A percentile compares a stretch with the other conserved stretches of the same genome.
These are phyloP conservation scores for Apiotrichum gamsii DNA, from an alignment of 1,284 basidiomycete species.

Conservation along the genomic window DNA sequence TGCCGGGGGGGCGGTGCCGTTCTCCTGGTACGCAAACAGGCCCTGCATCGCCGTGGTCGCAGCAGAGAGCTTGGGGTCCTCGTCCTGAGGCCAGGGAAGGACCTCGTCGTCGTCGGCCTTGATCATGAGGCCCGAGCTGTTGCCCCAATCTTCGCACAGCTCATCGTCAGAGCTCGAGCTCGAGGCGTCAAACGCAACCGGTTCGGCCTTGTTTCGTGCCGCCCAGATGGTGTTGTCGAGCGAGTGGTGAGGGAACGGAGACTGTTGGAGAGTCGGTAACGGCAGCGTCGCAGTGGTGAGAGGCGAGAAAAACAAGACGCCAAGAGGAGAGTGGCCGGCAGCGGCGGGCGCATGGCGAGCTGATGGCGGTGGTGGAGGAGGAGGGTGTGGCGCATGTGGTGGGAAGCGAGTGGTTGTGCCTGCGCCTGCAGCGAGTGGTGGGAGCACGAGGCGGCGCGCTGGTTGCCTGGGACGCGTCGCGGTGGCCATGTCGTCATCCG, in stretches of 20 bases:
- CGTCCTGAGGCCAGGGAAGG: slow-evolving; percentile 24
- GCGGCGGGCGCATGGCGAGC: no score
- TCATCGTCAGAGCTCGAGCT: slow-evolving; percentile 42
- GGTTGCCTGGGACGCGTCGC: slow-evolving; percentile 7
- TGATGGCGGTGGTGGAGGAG: slow-evolving; percentile 9
- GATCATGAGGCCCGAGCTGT: slow-evolving; percentile 28
- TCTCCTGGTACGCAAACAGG: slow-evolving; percentile 28
- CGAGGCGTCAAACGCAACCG: slow-evolving; percentile 22
- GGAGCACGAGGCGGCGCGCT: slow-evolving; percentile 15
- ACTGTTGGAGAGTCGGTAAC: slow-evolving; percentile 19
- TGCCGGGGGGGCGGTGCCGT: not conserved
- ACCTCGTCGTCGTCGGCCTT: slow-evolving; percentile 25
- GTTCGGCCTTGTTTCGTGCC: slow-evolving; percentile 22
- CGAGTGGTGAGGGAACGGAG: slow-evolving; percentile 44
- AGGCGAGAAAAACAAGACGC: slow-evolving; percentile 32
- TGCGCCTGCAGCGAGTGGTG: slow-evolving; percentile 5
- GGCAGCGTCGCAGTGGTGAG: slow-evolving; percentile 8
- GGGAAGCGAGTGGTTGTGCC: slow-evolving; percentile 6
- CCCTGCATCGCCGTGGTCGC: slow-evolving; percentile 40
- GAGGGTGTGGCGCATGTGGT: not conserved
- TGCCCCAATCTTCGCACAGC: slow-evolving; percentile 38
- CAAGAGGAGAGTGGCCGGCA: slow-evolving; percentile 26
- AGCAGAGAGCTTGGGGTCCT: slow-evolving; percentile 36
- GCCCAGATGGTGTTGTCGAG: slow-evolving; percentile 45
- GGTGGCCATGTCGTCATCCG: slow-evolving; percentile 27